Base-by-base conservation (phyloP, 257 asterid species). In the Plantago ovata region DNA sequence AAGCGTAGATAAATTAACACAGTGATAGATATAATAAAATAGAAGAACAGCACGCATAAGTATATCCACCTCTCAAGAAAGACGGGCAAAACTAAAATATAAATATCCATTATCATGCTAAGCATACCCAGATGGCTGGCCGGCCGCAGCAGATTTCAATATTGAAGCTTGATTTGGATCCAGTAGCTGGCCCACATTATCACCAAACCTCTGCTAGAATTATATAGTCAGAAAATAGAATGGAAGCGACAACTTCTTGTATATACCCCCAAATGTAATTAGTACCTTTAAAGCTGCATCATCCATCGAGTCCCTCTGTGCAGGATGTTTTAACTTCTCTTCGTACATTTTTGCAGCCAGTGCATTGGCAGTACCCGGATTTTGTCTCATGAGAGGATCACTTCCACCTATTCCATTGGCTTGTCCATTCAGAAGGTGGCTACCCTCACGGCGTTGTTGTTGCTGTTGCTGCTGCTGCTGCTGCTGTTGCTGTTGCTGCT, bases 181-280 rank as follows among this genome's bases (percentile, higher is more conserved):
- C 77, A 86, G 51, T 48, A 84, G 87, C 68, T 77, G 94, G 72
- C 81, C 79, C 12, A 80, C 83, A 63, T 80, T 93, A 55, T 93
- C 97, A 24, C 89, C 87, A 69, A 84, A 93, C 53, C 96, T 78
- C 79, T 89, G 97, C 99, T 93, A 95, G 55, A 70, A 50, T n/a
- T 44, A 10, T 0, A 53, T 2, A 9, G 43, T 76, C 40, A 76
- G 74, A 10, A 61, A 45, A 41, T 13, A 50, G 44, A 23, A 22
- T 11, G 14, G 28, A 10, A 23, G 38, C 14, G 48, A 4, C 53
- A 42, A 24, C 39, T 56, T 44, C 56, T 52, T 56, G 50, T 19
- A 21, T 23, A 9, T 38, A 54, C 56, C 7, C 56, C 7, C 20
- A 61, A 16, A 63, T 18, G 40, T 46, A 56, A 41, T 16, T 3